These are phyloP conservation scores for Exophiala alcalophila DNA, from an alignment of 2,329 filamentous ascomycete genomes.

Conservation along the genomic window DNA sequence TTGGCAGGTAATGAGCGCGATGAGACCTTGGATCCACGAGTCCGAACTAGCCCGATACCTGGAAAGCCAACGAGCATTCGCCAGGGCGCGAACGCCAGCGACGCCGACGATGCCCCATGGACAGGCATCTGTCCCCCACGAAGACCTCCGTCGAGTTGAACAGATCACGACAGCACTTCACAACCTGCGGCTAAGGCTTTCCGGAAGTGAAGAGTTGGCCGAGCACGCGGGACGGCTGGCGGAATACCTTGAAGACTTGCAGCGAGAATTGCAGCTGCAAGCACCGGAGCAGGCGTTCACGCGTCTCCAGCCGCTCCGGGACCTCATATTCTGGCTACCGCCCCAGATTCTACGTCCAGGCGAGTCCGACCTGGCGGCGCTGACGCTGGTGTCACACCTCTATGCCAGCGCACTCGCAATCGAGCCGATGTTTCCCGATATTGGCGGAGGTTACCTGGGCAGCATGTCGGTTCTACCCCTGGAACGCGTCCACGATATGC, in stretches of 20 bases:
- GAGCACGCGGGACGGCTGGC: conserved; percentile 67
- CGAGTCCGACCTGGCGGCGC: conserved; percentile 69
- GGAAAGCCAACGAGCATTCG: conserved; percentile 41
- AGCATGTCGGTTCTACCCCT: conserved; percentile 75
- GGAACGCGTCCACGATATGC: conserved; percentile 77
- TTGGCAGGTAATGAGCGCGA: conserved; percentile 75
- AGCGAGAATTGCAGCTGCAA: conserved; percentile 66
- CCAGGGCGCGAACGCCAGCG: conserved; percentile 36
- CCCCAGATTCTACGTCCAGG: conserved; percentile 76
- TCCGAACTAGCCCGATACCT: conserved; percentile 58
- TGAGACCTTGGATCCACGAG: conserved; percentile 88
- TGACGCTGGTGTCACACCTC: conserved; percentile 84
- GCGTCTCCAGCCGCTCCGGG: conserved; percentile 79
- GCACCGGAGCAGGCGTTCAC: conserved; percentile 83
- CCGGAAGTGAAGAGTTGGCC: conserved; percentile 66
- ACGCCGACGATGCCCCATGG: conserved; percentile 34
- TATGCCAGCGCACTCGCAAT: conserved; percentile 84
- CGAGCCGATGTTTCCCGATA: conserved; percentile 87
- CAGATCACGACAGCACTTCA: conserved; percentile 63
- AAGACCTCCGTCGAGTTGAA: conserved; percentile 67
- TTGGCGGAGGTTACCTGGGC: conserved; percentile 84
- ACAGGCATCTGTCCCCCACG: conserved; percentile 38
- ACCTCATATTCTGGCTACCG: conserved; percentile 95
- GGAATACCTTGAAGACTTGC: conserved; percentile 68
- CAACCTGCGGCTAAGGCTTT: conserved; percentile 59